These are phyloP conservation scores for Ceratobasidium sp. DNA, from an alignment of 1,284 basidiomycete species.

Conservation along the genomic window DNA sequence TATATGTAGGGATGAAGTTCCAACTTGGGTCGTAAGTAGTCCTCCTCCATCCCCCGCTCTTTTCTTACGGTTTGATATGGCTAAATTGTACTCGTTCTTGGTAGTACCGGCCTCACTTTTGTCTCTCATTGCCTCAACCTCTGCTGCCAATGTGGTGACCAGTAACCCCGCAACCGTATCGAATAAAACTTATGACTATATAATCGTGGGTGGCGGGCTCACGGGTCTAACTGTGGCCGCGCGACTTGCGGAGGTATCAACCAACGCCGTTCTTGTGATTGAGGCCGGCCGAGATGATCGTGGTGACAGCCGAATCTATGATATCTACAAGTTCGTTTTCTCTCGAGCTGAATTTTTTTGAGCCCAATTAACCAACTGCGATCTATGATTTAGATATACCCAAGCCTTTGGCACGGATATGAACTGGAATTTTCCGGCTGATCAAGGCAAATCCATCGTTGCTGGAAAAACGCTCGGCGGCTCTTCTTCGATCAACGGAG, in stretches of 20 bases:
- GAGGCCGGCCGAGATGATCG: constrained; percentile 70
- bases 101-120: background rate
- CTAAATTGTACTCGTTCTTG: background rate
- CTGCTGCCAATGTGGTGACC: constrained; percentile 24
- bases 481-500: constrained; percentile 72
- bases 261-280: constrained; percentile 67
- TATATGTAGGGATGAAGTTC: background rate
- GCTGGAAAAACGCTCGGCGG: constrained; percentile 73
- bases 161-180: constrained; percentile 26
- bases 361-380: background rate
- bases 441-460: constrained; percentile 62
- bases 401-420: constrained; percentile 64
- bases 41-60: background rate
- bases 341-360: background rate
- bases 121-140: background rate
- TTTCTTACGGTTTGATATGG: background rate
- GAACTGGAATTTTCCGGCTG: constrained; percentile 66
- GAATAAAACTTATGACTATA: constrained; percentile 70
- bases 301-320: constrained; percentile 63
- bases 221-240: constrained; percentile 73
- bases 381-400: background rate
- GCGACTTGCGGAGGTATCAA: constrained; percentile 69
- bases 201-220: constrained; percentile 75
- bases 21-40: background rate
- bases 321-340: constrained; percentile 64